These are phyloP conservation scores for Catunica adiposa DNA, from an alignment of 2,329 filamentous ascomycete species.

Conservation along the genomic window DNA sequence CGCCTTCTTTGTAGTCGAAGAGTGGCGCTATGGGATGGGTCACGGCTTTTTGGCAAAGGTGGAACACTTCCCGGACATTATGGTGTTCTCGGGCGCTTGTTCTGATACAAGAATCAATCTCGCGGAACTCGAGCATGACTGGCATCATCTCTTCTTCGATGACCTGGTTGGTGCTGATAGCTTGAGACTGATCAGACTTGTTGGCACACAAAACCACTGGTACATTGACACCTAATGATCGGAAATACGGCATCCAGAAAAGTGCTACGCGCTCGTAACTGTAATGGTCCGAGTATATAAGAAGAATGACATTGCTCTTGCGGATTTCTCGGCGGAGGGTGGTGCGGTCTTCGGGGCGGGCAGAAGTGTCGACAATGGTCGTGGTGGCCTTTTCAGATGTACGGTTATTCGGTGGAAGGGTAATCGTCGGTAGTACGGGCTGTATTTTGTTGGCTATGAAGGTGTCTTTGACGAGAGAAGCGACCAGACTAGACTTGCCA, in stretches of 20 bases:
- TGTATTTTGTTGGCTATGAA: slow-evolving; percentile 95
- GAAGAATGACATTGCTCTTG: slow-evolving; percentile 89
- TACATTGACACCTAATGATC: slow-evolving; percentile 94
- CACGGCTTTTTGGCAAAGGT: slow-evolving; percentile 94
- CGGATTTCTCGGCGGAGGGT: slow-evolving; percentile 85
- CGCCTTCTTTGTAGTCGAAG: slow-evolving; percentile 86
- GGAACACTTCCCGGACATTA: slow-evolving; percentile 94
- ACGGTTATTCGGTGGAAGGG: slow-evolving; percentile 79
- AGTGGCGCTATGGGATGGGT: slow-evolving; percentile 92
- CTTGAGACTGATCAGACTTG: slow-evolving; percentile 75
- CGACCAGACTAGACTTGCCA: slow-evolving; percentile 88
- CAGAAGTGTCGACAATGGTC: slow-evolving; percentile 93
- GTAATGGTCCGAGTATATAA: slow-evolving; percentile 97
- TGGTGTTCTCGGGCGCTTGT: slow-evolving; percentile 82
- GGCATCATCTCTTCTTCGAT: slow-evolving; percentile 96
- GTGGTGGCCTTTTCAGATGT: slow-evolving; percentile 95
- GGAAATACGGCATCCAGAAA: slow-evolving; percentile 98
- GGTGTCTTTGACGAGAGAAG: slow-evolving; percentile 89
- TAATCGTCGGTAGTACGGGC: slow-evolving; percentile 83
- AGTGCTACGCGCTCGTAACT: slow-evolving; percentile 94
- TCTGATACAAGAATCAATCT: slow-evolving; percentile 94
- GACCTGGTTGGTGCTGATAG: slow-evolving; percentile 63
- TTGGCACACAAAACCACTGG: slow-evolving; percentile 94
- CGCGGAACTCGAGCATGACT: slow-evolving; percentile 95
- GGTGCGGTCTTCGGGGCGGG: slow-evolving; percentile 80